phyloP scores from a whole-genome alignment of 257 asterid species.

The Rubia yunnanensis region DNA sequence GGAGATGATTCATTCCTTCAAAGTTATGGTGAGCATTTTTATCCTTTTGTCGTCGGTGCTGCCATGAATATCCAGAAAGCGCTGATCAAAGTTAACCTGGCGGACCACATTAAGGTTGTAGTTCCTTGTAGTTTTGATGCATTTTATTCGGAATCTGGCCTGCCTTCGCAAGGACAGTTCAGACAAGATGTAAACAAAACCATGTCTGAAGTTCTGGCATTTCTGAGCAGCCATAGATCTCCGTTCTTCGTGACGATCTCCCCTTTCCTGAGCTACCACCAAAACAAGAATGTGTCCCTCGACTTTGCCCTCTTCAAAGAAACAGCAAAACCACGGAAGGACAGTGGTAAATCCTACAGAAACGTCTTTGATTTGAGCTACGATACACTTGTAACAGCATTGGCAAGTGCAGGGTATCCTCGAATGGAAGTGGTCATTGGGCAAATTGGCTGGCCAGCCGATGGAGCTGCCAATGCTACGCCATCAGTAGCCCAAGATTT shows the following conservation, averaged over 20 bases:
- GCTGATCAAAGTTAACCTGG: slow-evolving; percentile 48
- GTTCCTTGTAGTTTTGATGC: slow-evolving; percentile 68
- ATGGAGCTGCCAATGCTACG: slow-evolving; percentile 67
- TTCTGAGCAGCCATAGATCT: slow-evolving; percentile 48
- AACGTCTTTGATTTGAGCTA: slow-evolving; percentile 61
- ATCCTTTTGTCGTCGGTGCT: slow-evolving; percentile 68
- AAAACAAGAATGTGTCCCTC: slow-evolving; percentile 58
- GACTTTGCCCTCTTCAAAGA: slow-evolving; percentile 65
- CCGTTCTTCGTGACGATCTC: slow-evolving; percentile 64
- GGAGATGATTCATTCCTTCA: slow-evolving; percentile 80
- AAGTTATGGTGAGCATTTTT: slow-evolving; percentile 54
- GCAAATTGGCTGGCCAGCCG: slow-evolving; percentile 84
- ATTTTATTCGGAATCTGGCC: slow-evolving; percentile 41
- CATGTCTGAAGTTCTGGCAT: slow-evolving; percentile 57
- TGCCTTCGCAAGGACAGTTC: slow-evolving; percentile 51
- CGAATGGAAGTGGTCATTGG: slow-evolving; percentile 38
- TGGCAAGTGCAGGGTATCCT: slow-evolving; percentile 52
- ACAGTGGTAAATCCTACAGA: slow-evolving; percentile 39
- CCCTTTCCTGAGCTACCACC: slow-evolving; percentile 49
- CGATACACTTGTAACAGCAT: slow-evolving; percentile 35
- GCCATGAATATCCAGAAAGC: slow-evolving; percentile 70
- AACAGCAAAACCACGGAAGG: slow-evolving; percentile 36
- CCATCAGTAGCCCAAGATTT: slow-evolving; percentile 55
- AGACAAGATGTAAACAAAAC: slow-evolving; percentile 66
- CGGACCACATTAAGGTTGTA: slow-evolving; percentile 53